Evolutionary conservation across 192 early-diverging fungal species (phyloP).

Genomic region (Diversispora epigaea): DNA sequence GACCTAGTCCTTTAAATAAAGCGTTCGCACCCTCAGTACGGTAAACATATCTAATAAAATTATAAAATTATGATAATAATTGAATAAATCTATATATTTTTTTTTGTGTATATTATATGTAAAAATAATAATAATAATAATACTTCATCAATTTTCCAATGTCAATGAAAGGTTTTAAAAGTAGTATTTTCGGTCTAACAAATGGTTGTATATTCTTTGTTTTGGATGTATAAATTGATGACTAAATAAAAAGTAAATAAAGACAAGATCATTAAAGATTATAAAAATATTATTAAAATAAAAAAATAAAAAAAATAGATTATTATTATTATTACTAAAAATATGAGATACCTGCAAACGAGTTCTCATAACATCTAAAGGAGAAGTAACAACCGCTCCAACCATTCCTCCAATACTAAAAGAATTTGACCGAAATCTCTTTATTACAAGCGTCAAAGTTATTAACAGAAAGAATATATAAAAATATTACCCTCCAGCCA

Average conservation of each 20-base stretch:
- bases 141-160: constrained; percentile 51
- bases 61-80: not conserved
- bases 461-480: not conserved
- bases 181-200: constrained; percentile 27
- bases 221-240: constrained; percentile 41
- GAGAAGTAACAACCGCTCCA: constrained; percentile 86
- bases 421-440: not conserved
- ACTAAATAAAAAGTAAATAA: constrained; percentile 25
- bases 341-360: constrained; percentile 71
- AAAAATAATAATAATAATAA: not conserved
- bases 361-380: constrained; percentile 93
- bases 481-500: constrained; percentile 63
- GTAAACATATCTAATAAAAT: constrained; percentile 54
- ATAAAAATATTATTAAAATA: not conserved
- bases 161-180: constrained; percentile 52
- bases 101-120: not conserved
- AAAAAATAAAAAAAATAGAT: not conserved
- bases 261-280: not conserved
- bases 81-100: no score
- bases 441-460: not conserved
- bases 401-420: constrained; percentile 68
- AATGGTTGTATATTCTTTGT: not conserved
- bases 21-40: constrained; percentile 77
- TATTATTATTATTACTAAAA: not conserved
- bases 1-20: constrained; percentile 93